Percentiles rank a stretch among this genome's conserved stretches.
Evolutionary conservation across 2,329 filamentous ascomycete genomes (phyloP).

Genomic region (Clonostachys byssicola): DNA sequence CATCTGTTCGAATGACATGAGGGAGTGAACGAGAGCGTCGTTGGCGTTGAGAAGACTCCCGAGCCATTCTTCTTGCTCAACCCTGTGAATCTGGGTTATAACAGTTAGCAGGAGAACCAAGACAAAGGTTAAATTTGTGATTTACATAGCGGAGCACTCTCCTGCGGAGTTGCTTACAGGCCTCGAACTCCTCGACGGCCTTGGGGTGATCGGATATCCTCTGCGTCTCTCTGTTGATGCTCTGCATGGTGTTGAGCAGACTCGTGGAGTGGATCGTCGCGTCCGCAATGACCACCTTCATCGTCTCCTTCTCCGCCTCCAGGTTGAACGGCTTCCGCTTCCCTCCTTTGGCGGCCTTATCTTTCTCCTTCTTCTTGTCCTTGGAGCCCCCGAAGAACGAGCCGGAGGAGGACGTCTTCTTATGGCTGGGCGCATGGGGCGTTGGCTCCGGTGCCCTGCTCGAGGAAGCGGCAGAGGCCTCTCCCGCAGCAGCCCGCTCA

Average conservation of each 20-base stretch:
- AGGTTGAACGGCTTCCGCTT: conserved; percentile 71
- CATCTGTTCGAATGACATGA: conserved; percentile 93
- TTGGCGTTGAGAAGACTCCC: conserved; percentile 90
- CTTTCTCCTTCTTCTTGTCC: conserved; percentile 42
- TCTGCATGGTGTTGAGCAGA: conserved; percentile 79
- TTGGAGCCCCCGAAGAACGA: conserved; percentile 22
- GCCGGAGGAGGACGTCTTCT: conserved; percentile 2
- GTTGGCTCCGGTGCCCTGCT: conserved; percentile 6
- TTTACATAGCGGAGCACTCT: conserved; percentile 79
- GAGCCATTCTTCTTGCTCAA: conserved; percentile 88
- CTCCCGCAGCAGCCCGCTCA: conserved; percentile 16
- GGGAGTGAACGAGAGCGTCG: conserved; percentile 86
- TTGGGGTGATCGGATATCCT: conserved; percentile 80
- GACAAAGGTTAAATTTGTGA: not conserved
- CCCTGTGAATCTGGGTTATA: conserved; percentile 67
- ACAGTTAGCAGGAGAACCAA: not conserved
- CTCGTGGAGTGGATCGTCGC: conserved; percentile 90
- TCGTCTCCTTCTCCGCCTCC: conserved; percentile 80
- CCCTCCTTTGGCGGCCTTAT: conserved; percentile 48
- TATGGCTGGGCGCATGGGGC: conserved; percentile 5
- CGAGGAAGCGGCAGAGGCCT: conserved; percentile 6
- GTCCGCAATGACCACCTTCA: conserved; percentile 85
- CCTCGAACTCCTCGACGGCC: conserved; percentile 75
- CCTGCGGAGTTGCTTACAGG: conserved; percentile 78
- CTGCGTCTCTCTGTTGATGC: conserved; percentile 85